Base-by-base conservation (phyloP, 208 protist genomes). In the Sergeia podlipaevii region DNA sequence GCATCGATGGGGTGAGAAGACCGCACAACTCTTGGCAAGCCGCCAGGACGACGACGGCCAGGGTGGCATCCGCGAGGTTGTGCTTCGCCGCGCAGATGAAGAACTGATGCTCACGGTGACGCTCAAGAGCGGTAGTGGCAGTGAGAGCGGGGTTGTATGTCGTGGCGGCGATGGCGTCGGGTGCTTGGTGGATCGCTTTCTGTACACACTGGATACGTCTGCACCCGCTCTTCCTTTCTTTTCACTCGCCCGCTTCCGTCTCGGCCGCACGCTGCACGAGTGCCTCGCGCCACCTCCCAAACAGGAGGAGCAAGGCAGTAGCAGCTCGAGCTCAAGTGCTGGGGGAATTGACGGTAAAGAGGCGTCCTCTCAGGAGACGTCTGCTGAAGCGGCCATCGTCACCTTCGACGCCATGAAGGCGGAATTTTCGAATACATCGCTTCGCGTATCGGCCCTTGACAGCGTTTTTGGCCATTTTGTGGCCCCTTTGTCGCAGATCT, bases 171-270 rank as follows among this genome's bases (percentile, higher is more conserved):
- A n/a, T n/a, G n/a, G n/a, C n/a, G n/a, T n/a, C n/a, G 8, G 49
- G 24, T 55, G 53, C 45, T 44, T 64, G 21, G 41, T 60, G 45
- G 49, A 84, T 4, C 49, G 57, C 41, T 59, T 81, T 28, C 67
- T 90, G 10, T 54, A 60, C 42, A 43, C 69, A 36, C 65, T 86
- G 20, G 64, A 79, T 33, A 49, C 43, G 18, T 56, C 66, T 30
- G 70, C n/a, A n/a, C n/a, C 65, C 8, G 64, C 60, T 21, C 48
- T 84, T 34, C 63, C 73, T 15, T 53, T 90, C 58, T 71, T 90
- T 17, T 61, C 55, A 17, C 70, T 86, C 39, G 69, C 72, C 10
- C 62, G 61, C 27, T 65, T 90, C 26, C 77, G 68, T 51, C 56
- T 82, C 1, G 80, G 65, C 10, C 50, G 17, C 59, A 61, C n/a